Evolutionary conservation across 768 basidiomycete species (phyloP).

Genomic region (Daedalea quercina): DNA sequence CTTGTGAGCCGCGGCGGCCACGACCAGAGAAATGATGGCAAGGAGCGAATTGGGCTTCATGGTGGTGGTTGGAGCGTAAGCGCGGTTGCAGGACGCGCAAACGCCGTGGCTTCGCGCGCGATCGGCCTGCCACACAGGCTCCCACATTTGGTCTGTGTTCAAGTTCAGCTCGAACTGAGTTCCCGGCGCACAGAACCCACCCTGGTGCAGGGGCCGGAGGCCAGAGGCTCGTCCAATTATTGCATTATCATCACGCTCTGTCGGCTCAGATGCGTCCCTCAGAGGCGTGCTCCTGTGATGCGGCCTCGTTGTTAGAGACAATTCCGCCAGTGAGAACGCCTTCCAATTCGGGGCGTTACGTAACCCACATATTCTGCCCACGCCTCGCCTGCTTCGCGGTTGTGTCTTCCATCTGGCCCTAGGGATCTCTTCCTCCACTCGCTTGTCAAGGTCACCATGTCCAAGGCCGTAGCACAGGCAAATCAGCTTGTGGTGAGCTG

Average conservation of each 20-base stretch:
- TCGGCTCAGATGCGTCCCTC: too few species aligned
- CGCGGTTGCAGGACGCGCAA: neutral
- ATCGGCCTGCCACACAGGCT: neutral
- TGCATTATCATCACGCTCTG: too few species aligned
- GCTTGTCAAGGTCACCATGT: too few species aligned
- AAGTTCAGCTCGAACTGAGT: neutral
- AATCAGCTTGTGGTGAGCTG: conserved; percentile 69
- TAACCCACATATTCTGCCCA: neutral
- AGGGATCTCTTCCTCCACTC: too few species aligned
- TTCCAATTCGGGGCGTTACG: neutral
- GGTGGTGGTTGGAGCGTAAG: conserved; percentile 6
- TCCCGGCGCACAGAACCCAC: neutral
- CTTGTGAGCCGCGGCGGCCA: conserved; percentile 25
- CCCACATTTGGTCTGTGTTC: neutral
- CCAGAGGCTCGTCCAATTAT: too few species aligned
- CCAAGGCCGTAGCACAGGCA: conserved; percentile 52
- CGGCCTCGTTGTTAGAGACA: too few species aligned
- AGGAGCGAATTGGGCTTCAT: conserved; percentile 48
- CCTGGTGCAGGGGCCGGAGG: too few species aligned
- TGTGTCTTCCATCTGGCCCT: too few species aligned
- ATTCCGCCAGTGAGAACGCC: too few species aligned
- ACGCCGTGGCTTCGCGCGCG: neutral
- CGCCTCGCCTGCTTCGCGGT: too few species aligned
- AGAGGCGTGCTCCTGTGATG: too few species aligned
- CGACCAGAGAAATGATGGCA: conserved; percentile 35